Percentiles rank a stretch among this genome's conserved stretches.
phyloP scores from a whole-genome alignment of 495 filamentous ascomycete species.

The Pyrenula massariospora region DNA sequence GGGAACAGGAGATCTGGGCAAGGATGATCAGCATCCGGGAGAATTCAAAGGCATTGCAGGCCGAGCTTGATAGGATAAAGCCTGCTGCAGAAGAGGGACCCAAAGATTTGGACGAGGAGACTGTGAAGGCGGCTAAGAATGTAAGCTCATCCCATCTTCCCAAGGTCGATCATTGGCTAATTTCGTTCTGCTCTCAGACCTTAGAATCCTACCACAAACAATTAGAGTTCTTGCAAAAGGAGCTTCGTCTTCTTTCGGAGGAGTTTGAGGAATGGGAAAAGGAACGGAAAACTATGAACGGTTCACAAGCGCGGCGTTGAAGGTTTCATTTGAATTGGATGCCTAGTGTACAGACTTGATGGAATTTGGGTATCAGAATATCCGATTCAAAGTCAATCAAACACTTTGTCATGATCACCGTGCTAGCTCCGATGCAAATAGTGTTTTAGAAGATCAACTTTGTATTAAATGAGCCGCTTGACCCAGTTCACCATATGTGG shows the following conservation, averaged over 20 bases:
- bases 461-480: conserved; percentile 62
- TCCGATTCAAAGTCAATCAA: too few species aligned
- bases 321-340: conserved; percentile 1
- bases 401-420: too few species aligned
- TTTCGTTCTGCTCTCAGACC: conserved; percentile 42
- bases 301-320: background rate
- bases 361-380: background rate
- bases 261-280: conserved; percentile 72
- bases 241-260: conserved; percentile 64
- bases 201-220: conserved; percentile 84
- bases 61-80: conserved; percentile 59
- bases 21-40: conserved; percentile 77
- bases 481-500: conserved; percentile 75
- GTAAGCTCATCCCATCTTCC: conserved; percentile 34
- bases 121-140: conserved; percentile 73
- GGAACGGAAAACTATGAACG: background rate
- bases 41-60: conserved; percentile 63
- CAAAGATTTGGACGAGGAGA: conserved; percentile 60
- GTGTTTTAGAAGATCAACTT: too few species aligned
- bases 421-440: too few species aligned
- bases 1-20: conserved; percentile 94
- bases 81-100: conserved; percentile 33
- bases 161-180: background rate
- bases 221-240: conserved; percentile 71
- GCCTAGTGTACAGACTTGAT: background rate